A percentile compares a stretch with the other conserved stretches of the same genome.
Conservation (phyloP, 306 rosid species). For the Lagenaria siceraria region DNA sequence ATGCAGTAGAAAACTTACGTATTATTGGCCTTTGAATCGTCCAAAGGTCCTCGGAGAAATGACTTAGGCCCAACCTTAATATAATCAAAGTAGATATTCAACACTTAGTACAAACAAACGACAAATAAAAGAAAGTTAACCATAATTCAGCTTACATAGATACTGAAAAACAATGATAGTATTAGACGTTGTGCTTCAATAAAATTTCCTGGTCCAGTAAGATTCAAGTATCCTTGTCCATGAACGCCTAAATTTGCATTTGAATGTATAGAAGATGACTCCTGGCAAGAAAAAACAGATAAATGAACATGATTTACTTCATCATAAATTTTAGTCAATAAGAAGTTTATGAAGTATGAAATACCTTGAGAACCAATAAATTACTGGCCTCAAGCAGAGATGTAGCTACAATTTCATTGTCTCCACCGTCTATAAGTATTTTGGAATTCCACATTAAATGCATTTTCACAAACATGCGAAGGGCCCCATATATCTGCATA, state of each 20-base stretch:
- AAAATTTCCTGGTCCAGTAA: conserved; percentile 87
- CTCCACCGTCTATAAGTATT: conserved; percentile 66
- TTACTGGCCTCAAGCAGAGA: conserved; percentile 91
- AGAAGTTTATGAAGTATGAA: conserved; percentile 13
- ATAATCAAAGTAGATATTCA: conserved; percentile 21
- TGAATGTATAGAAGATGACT: conserved; percentile 79
- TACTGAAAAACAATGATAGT: conserved; percentile 67
- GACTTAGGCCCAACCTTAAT: conserved; percentile 81
- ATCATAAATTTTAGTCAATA: conserved; percentile 3
- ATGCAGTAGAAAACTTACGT: conserved; percentile 35
- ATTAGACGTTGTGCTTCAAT: conserved; percentile 81
- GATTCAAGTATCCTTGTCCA: conserved; percentile 89
- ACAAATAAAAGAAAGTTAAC: background rate
- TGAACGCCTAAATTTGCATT: conserved; percentile 93
- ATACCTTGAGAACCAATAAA: conserved; percentile 86
- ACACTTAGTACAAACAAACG: background rate
- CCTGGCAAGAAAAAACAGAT: conserved; percentile 33
- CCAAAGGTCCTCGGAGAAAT: conserved; percentile 75
- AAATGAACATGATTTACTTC: conserved; percentile 15
- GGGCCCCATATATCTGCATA: conserved; percentile 81
- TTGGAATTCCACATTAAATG: conserved; percentile 83
- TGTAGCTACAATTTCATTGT: conserved; percentile 63
- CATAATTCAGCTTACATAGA: conserved; percentile 42
- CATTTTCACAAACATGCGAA: conserved; percentile 95
- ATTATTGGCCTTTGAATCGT: conserved; percentile 21